Percentiles rank a stretch among this genome's conserved stretches.
phyloP scores from a whole-genome alignment of 805 yeast genomes.

The Maudiozyma serrabonitensis region DNA sequence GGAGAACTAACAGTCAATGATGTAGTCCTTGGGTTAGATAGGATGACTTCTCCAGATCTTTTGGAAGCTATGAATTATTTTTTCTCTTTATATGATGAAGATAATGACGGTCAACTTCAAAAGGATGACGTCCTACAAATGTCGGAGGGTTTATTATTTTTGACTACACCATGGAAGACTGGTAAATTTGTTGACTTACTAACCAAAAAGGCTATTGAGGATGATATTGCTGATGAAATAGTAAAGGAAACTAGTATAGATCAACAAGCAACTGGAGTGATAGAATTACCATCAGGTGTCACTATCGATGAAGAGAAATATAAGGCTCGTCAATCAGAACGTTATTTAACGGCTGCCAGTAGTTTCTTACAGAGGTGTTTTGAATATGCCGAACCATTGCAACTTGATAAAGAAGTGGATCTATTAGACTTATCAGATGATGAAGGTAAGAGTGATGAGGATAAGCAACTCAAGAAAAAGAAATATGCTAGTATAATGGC shows the following conservation, averaged over 20 bases:
- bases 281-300: constrained; percentile 48
- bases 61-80: constrained; percentile 72
- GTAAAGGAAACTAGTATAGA: constrained; percentile 26
- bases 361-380: constrained; percentile 78
- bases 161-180: constrained; percentile 82
- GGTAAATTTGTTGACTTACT: constrained; percentile 53
- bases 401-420: constrained; percentile 31
- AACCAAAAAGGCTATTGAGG: constrained; percentile 54
- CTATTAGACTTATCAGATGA: constrained; percentile 38
- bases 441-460: constrained; percentile 19
- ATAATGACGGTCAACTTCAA: constrained; percentile 50
- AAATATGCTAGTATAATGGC: constrained; percentile 37
- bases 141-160: constrained; percentile 76
- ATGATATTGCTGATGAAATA: constrained; percentile 56
- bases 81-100: constrained; percentile 62
- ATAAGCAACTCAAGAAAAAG: constrained; percentile 15
- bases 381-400: constrained; percentile 75
- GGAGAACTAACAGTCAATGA: constrained; percentile 59
- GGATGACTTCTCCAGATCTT: constrained; percentile 58
- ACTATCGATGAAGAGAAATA: constrained; percentile 54
- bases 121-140: constrained; percentile 73
- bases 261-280: constrained; percentile 30
- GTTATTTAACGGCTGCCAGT: constrained; percentile 82
- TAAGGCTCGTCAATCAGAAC: constrained; percentile 56
- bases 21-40: constrained; percentile 64